Evolutionary conservation across 2,329 filamentous ascomycete genomes (phyloP).

Genomic region (Cladorrhinum sp.): DNA sequence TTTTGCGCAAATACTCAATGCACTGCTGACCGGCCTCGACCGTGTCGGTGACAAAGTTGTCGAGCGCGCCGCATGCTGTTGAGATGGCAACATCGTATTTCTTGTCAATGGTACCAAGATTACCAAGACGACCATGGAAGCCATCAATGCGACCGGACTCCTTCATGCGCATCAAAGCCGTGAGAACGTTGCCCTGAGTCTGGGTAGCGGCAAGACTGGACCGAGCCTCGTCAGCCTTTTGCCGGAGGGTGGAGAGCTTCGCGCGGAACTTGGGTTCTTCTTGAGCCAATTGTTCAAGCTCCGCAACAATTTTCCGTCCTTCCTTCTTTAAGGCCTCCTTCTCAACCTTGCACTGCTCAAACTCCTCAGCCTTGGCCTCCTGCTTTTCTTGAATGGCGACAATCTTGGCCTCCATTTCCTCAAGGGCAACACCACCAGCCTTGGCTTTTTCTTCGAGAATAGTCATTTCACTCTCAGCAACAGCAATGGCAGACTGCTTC

Average conservation of each 20-base stretch:
- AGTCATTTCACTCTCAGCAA: conserved; percentile 89
- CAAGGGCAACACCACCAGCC: conserved; percentile 76
- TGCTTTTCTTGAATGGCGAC: conserved; percentile 68
- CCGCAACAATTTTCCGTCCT: conserved; percentile 64
- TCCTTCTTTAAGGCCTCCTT: conserved; percentile 73
- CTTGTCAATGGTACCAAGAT: conserved; percentile 87
- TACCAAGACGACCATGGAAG: conserved; percentile 92
- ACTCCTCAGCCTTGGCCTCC: conserved; percentile 66
- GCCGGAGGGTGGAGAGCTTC: conserved; percentile 82
- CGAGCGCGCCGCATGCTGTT: conserved; percentile 84
- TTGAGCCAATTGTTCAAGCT: conserved; percentile 67
- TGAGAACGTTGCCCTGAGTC: conserved; percentile 87
- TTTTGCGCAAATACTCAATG: conserved; percentile 96
- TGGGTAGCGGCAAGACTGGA: conserved; percentile 87
- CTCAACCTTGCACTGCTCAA: conserved; percentile 72
- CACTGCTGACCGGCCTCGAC: conserved; percentile 97
- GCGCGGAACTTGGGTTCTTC: conserved; percentile 80
- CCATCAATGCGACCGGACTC: conserved; percentile 96
- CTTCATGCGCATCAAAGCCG: conserved; percentile 88
- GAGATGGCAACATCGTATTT: conserved; percentile 98
- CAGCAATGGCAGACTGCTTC: conserved; percentile 89
- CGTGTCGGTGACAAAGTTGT: conserved; percentile 95
- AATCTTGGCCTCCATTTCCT: conserved; percentile 81
- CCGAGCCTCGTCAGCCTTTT: conserved; percentile 94
- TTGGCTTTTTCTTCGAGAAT: conserved; percentile 89